phyloP scores from a whole-genome alignment of 257 asterid genomes.

The Salvia splendens region DNA sequence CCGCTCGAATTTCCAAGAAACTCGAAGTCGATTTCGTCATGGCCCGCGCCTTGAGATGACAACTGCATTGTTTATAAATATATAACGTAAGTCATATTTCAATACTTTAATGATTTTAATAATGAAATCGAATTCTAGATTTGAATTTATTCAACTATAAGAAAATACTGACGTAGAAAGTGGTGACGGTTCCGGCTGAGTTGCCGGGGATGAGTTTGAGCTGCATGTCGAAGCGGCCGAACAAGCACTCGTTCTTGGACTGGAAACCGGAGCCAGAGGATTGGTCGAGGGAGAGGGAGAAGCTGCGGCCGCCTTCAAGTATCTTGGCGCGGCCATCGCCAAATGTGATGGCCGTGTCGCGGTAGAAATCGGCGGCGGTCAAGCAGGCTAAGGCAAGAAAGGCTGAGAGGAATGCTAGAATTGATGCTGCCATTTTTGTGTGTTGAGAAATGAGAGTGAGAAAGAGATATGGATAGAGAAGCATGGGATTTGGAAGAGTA shows the following conservation, averaged over 20 bases:
- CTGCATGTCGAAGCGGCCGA: slow-evolving; percentile 34
- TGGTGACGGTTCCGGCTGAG: slow-evolving; percentile 57
- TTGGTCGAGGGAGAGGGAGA: slow-evolving; percentile 33
- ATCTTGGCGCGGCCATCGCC: slow-evolving; percentile 46
- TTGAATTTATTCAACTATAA: too few relatives aligned
- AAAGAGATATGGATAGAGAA: too few relatives aligned
- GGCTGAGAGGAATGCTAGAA: not conserved
- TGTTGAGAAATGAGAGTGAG: too few relatives aligned
- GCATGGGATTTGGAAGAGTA: too few relatives aligned
- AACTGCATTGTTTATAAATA: slow-evolving; percentile 28
- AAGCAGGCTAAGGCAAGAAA: slow-evolving; percentile 5
- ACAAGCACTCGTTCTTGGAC: slow-evolving; percentile 24
- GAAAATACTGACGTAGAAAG: slow-evolving; percentile 35
- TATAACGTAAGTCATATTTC: too few relatives aligned
- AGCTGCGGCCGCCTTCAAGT: slow-evolving; percentile 37
- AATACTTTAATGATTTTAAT: too few relatives aligned
- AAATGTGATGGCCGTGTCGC: slow-evolving; percentile 37
- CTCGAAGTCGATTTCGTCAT: slow-evolving; percentile 52
- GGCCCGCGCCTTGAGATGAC: slow-evolving; percentile 43
- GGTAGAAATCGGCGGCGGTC: slow-evolving; percentile 41
- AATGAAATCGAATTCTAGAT: not conserved
- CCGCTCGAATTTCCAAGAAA: slow-evolving; percentile 43
- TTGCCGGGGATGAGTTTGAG: slow-evolving; percentile 32
- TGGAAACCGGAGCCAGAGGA: slow-evolving; percentile 29
- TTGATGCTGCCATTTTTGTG: too few relatives aligned